phyloP scores from a whole-genome alignment of 2,329 filamentous ascomycete genomes.

The Calonectria henricotiae region DNA sequence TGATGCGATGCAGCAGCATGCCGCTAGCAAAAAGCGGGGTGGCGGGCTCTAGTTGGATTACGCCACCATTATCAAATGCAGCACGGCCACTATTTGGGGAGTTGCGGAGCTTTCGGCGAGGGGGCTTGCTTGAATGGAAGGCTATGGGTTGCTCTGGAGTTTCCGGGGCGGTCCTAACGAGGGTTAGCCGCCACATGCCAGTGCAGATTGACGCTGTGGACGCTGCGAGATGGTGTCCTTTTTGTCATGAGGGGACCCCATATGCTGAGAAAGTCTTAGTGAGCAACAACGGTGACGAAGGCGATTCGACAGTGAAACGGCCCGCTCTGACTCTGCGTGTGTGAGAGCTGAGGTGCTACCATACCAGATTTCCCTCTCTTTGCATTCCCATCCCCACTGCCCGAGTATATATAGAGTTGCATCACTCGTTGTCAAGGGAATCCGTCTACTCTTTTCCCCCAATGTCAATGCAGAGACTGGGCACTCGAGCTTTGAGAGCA shows the following conservation, averaged over 20 bases:
- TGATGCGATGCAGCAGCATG: constrained; percentile 43
- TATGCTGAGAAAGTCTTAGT: constrained; percentile 50
- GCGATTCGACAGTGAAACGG: background rate
- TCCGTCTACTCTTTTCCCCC: constrained; percentile 32
- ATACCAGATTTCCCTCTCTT: constrained; percentile 1
- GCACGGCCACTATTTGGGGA: constrained; percentile 22
- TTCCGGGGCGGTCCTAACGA: constrained; percentile 5
- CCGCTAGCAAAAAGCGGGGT: constrained; percentile 47
- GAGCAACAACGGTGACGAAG: constrained; percentile 37
- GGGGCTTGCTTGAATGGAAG: constrained; percentile 20
- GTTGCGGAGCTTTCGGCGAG: constrained; percentile 25
- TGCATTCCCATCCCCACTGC: constrained; percentile 23
- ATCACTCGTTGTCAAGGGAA: constrained; percentile 11
- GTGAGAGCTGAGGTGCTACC: constrained; percentile 11
- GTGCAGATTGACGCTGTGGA: constrained; percentile 9
- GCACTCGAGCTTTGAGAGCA: constrained; percentile 43
- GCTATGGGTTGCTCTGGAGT: constrained; percentile 24
- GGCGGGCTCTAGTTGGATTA: constrained; percentile 40
- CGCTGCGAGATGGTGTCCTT: constrained; percentile 15
- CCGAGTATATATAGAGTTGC: constrained; percentile 47
- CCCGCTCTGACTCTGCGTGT: background rate
- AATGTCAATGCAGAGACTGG: constrained; percentile 46
- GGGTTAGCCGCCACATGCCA: constrained; percentile 18
- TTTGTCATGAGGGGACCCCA: constrained; percentile 40
- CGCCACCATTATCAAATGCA: constrained; percentile 51